Evolutionary conservation across 495 filamentous ascomycete species (phyloP), one percentile per base, ranked within the genome.

Genomic region (Lineolata rhizophorae): DNA sequence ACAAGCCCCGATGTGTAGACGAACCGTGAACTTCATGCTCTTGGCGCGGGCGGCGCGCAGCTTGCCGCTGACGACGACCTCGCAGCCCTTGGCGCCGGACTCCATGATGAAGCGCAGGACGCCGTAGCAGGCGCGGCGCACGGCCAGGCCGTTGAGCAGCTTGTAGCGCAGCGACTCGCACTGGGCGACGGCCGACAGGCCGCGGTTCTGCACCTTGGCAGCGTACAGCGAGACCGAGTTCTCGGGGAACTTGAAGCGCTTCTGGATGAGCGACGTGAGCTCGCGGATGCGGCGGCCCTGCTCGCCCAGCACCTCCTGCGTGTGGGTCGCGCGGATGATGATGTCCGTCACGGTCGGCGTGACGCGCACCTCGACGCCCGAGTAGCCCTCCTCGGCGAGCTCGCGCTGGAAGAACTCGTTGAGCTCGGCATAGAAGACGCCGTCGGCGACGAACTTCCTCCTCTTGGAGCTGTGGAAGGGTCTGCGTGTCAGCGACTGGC

Each of bases 401-500:
- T 97, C 87, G 57, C 90, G 85, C 69, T 94, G 90, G 82, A 97
- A 97, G 78, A 97, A 97, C 67, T 97, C 87, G 76, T 95, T 97
- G 60, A 95, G 64, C 65, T 97, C 87, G 64, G 90, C 90, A 61
- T 94, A 97, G 78, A 95, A 97, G 57, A 95, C 90, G 65, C 87
- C 90, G 61, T 95, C 90, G 53, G 90, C 90, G 60, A 95, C 84
- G 71, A 97, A 97, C 78, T 97, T 97, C 64, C 87, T 76, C 56
- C 82, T 74, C 77, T 97, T 97, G 54, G 85, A 94, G 60, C 75
- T 79, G 44, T 29, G 37, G 16, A 10, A 27, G 15, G 9, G 5
- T 8, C 34, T 46, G 18, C 46, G 43, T 39, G 25, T 27, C 30
- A 29, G 25, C 4, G 20, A n/a, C n/a, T n/a, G n/a, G n/a, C n/a